phyloP scores from a whole-genome alignment of 2,329 filamentous ascomycete species.

The Akanthomyces muscarius region DNA sequence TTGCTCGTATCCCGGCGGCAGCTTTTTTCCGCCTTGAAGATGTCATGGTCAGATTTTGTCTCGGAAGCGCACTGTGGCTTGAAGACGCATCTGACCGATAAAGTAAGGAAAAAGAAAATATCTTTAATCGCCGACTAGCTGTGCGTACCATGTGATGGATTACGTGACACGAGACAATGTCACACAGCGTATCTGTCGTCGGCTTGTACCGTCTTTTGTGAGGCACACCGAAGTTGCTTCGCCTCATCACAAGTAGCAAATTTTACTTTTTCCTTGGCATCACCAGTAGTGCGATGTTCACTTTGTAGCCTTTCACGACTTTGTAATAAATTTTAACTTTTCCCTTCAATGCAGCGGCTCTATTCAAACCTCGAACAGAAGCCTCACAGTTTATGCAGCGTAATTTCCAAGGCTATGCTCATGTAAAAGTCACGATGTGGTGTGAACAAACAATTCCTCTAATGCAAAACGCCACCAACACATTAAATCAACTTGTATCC shows the following conservation, averaged over 20 bases:
- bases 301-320: too few species aligned
- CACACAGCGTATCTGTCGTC: background rate
- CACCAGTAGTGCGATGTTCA: too few species aligned
- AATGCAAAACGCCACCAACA: too few species aligned
- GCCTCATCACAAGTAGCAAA: background rate
- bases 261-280: too few species aligned
- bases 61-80: background rate
- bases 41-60: background rate
- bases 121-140: background rate
- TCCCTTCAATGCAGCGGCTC: background rate
- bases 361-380: background rate
- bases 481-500: background rate
- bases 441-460: background rate
- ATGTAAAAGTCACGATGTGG: background rate
- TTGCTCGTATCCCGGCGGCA: background rate
- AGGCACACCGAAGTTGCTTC: background rate
- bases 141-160: background rate
- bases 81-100: background rate
- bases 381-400: too few species aligned
- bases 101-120: background rate
- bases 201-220: background rate
- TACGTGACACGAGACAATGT: background rate
- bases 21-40: background rate
- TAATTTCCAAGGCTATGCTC: background rate
- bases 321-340: too few species aligned